These are phyloP conservation scores for Trametes hirsuta DNA, from an alignment of 1,284 basidiomycete genomes.

Conservation along the genomic window DNA sequence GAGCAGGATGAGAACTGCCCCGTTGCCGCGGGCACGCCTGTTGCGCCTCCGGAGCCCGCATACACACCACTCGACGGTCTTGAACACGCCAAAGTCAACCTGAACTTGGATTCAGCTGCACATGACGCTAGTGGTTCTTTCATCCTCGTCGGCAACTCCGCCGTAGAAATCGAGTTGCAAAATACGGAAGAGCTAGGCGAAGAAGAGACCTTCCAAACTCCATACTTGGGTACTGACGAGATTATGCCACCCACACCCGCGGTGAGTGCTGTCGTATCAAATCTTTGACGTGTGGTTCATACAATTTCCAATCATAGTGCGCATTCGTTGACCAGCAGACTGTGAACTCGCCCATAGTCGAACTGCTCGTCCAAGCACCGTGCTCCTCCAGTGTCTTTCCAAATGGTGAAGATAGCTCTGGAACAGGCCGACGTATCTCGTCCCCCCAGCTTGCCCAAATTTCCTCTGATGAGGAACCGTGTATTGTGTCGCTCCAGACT, in stretches of 20 bases:
- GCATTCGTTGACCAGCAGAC: too few relatives aligned
- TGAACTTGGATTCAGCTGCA: not conserved
- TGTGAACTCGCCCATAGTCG: too few relatives aligned
- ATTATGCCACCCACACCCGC: not conserved
- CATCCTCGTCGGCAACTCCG: constrained; percentile 5
- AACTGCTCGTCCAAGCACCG: too few relatives aligned
- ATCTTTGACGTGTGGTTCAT: too few relatives aligned
- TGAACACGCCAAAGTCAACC: not conserved
- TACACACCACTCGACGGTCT: too few relatives aligned
- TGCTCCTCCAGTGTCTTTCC: too few relatives aligned
- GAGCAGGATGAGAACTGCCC: constrained; percentile 4
- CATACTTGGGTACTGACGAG: not conserved
- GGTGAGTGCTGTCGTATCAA: not conserved
- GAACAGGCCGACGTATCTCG: too few relatives aligned
- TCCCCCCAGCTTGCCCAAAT: not conserved
- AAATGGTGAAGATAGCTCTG: too few relatives aligned
- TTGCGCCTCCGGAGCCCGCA: not conserved
- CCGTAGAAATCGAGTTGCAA: not conserved
- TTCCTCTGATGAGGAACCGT: not conserved
- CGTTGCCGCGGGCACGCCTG: not conserved
- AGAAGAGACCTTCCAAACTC: constrained; percentile 12
- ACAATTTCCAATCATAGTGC: too few relatives aligned
- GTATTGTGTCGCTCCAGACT: not conserved
- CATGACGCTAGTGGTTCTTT: constrained; percentile 4
- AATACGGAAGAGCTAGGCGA: not conserved